phyloP scores from a whole-genome alignment of 495 filamentous ascomycete species.

The Neurospora tetraspora region DNA sequence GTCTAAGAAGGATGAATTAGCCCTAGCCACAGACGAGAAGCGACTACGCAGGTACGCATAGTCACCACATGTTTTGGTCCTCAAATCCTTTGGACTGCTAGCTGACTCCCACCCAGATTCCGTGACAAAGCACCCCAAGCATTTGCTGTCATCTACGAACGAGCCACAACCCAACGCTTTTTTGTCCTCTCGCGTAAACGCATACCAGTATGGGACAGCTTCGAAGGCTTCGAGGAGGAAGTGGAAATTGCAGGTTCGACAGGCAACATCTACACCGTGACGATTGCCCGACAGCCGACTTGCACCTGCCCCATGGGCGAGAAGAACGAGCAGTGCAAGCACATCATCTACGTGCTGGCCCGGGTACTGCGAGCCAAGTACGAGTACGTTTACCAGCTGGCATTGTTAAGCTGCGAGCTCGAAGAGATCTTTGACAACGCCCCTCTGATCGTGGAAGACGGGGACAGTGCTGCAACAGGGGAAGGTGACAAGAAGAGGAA shows the following conservation, averaged over 20 bases:
- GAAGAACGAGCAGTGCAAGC: constrained; percentile 65
- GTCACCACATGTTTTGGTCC: neutral
- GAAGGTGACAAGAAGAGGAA: constrained; percentile 30
- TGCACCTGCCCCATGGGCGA: constrained; percentile 59
- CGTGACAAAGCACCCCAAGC: constrained; percentile 22
- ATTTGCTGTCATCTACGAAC: constrained; percentile 27
- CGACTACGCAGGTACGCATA: constrained; percentile 10
- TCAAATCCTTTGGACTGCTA: neutral
- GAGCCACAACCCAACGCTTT: constrained; percentile 34
- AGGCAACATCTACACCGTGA: constrained; percentile 61
- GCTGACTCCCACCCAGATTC: constrained; percentile 16
- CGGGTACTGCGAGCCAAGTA: constrained; percentile 53
- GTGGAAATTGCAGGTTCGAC: constrained; percentile 66
- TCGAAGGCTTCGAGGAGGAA: constrained; percentile 19
- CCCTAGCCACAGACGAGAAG: constrained; percentile 3
- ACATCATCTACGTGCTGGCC: constrained; percentile 44
- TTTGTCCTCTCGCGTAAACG: constrained; percentile 30
- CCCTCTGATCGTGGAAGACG: constrained; percentile 21
- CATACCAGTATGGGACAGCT: constrained; percentile 10
- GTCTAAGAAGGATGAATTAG: neutral
- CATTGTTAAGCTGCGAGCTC: constrained; percentile 57
- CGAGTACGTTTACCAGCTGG: constrained; percentile 64
- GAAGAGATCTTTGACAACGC: constrained; percentile 48
- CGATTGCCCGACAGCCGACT: constrained; percentile 40
- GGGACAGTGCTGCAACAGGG: neutral